Percentiles rank a stretch among this genome's conserved stretches.
phyloP scores from a whole-genome alignment of 1,139 yeast species.

The Geotrichum bryndzae region DNA sequence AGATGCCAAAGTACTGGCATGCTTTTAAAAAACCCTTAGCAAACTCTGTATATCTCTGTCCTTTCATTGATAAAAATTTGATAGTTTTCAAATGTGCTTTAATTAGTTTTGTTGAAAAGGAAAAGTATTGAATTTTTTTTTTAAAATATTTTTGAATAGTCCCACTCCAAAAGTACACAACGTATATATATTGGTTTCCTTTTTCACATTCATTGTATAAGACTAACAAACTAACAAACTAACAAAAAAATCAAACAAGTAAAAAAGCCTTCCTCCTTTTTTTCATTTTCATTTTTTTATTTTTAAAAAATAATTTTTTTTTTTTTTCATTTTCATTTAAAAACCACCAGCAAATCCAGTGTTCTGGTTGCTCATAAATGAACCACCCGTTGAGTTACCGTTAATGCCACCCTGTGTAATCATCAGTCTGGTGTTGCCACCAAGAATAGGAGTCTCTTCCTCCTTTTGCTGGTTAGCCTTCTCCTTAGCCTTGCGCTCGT shows the following conservation, averaged over 20 bases:
- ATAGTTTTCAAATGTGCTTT: too few species aligned
- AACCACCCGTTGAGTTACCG: conserved; percentile 4
- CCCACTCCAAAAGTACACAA: too few species aligned
- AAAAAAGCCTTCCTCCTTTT: too few species aligned
- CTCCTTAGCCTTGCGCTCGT: conserved; percentile 60
- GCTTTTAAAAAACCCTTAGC: too few species aligned
- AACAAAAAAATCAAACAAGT: neutral
- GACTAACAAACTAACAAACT: neutral
- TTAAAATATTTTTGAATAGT: too few species aligned
- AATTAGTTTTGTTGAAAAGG: too few species aligned
- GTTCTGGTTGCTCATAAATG: neutral
- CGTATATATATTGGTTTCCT: neutral
- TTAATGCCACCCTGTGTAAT: conserved; percentile 31
- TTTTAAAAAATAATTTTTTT: neutral
- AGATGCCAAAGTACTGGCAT: too few species aligned
- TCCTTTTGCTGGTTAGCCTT: conserved; percentile 48
- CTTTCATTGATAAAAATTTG: too few species aligned
- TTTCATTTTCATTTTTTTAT: neutral
- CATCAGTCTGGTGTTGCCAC: conserved; percentile 29
- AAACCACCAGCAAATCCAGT: conserved; percentile 11
- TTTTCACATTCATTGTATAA: neutral
- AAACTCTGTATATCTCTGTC: too few species aligned
- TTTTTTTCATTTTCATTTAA: neutral
- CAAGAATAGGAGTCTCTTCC: conserved; percentile 37
- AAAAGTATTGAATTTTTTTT: too few species aligned